phyloP scores from a whole-genome alignment of 176 grass and related monocot species.

The Avena sativa region DNA sequence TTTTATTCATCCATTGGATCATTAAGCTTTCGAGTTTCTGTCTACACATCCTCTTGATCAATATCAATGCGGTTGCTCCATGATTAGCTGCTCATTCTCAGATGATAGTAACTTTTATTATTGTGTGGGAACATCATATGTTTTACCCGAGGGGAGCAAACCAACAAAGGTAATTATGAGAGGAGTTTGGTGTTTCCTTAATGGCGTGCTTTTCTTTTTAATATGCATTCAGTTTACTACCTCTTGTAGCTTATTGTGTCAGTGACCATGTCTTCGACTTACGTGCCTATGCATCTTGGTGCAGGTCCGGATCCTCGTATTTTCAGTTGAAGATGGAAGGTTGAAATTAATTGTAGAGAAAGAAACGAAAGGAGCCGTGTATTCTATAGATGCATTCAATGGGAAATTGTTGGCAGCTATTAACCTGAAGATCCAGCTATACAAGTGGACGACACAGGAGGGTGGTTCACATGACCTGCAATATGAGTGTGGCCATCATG shows the following conservation, averaged over 20 bases:
- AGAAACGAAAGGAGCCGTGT: constrained; percentile 92
- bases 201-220: constrained; percentile 2
- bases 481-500: constrained; percentile 56
- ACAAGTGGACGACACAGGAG: constrained; percentile 59
- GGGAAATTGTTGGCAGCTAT: constrained; percentile 71
- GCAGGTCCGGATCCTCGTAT: constrained; percentile 90
- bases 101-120: constrained; percentile 93
- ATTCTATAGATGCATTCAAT: constrained; percentile 75
- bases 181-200: not conserved
- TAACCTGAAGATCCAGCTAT: constrained; percentile 71
- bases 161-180: constrained; percentile 71
- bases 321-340: constrained; percentile 86
- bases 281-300: constrained; percentile 21
- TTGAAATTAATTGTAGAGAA: constrained; percentile 84
- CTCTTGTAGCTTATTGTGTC: not conserved
- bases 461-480: constrained; percentile 60
- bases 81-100: constrained; percentile 88
- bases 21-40: constrained; percentile 88
- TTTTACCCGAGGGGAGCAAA: constrained; percentile 92
- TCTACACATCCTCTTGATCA: constrained; percentile 76
- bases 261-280: not conserved
- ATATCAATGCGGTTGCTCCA: constrained; percentile 85
- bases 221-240: not conserved
- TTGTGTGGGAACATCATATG: constrained; percentile 91
- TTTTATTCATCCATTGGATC: constrained; percentile 78